Conservation (phyloP, 257 asterid species). For the Jasminum sambac region DNA sequence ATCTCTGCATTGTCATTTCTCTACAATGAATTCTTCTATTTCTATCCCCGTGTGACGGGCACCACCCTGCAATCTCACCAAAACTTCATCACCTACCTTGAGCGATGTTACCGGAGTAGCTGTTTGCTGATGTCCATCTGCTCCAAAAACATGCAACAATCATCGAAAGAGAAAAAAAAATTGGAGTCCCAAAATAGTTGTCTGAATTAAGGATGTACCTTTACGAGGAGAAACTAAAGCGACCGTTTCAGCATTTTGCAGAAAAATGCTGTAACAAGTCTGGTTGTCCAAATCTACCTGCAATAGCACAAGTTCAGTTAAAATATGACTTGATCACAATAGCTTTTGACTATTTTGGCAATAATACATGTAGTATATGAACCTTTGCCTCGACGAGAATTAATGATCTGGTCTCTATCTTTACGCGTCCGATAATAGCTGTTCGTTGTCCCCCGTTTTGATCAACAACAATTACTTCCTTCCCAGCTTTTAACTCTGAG, state of each 20-base stretch:
- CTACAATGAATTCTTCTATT: conserved; percentile 79
- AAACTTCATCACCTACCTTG: conserved; percentile 64
- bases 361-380: conserved; percentile 4
- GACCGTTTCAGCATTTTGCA: conserved; percentile 93
- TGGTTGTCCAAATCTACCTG: conserved; percentile 50
- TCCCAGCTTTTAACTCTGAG: conserved; percentile 76
- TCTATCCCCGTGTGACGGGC: conserved; percentile 89
- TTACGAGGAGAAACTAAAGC: conserved; percentile 55
- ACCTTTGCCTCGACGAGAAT: conserved; percentile 88
- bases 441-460: conserved; percentile 73
- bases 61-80: conserved; percentile 72
- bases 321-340: neutral
- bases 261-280: conserved; percentile 57
- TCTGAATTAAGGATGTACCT: conserved; percentile 41
- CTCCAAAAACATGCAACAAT: conserved; percentile 20
- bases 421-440: conserved; percentile 81
- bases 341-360: conserved; percentile 7
- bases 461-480: conserved; percentile 72
- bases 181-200: neutral
- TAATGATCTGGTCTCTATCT: conserved; percentile 82
- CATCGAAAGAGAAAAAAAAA: conserved; percentile 3
- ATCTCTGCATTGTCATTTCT: conserved; percentile 46
- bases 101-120: conserved; percentile 73
- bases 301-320: conserved; percentile 13
- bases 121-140: conserved; percentile 35